phyloP scores from a whole-genome alignment of 345 rosid genomes.

The Balakata baccata region DNA sequence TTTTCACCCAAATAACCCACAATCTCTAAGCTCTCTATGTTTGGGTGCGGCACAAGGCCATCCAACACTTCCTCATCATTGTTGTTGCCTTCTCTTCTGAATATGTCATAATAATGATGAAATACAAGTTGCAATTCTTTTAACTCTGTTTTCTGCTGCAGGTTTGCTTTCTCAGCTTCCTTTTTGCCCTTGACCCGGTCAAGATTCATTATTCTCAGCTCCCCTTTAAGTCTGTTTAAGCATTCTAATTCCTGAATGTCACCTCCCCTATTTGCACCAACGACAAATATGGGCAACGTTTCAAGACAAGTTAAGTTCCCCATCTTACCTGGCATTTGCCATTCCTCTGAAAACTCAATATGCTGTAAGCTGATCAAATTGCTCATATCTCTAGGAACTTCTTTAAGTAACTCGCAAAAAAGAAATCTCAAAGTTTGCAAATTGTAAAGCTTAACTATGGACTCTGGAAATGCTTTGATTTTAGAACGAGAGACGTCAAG shows the following conservation, averaged over 20 bases:
- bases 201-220: background rate
- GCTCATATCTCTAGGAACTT: background rate
- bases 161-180: constrained; percentile 20
- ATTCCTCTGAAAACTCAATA: background rate
- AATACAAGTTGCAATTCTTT: background rate
- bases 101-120: too few species aligned
- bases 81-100: background rate
- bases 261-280: background rate
- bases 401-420: background rate
- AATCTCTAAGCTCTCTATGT: constrained; percentile 9
- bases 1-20: background rate
- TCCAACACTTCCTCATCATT: constrained; percentile 20
- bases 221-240: constrained; percentile 3
- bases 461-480: constrained; percentile 16
- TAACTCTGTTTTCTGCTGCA: background rate
- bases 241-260: constrained; percentile 2
- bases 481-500: constrained; percentile 14
- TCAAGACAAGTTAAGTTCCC: constrained; percentile 7
- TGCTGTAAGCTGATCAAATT: constrained; percentile 12
- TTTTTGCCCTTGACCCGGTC: constrained; percentile 4
- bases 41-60: constrained; percentile 15
- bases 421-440: background rate
- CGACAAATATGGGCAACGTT: constrained; percentile 7
- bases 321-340: constrained; percentile 2
- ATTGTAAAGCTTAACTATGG: constrained; percentile 4